These are phyloP conservation scores for Phanerodontia chrysosporium DNA, from an alignment of 768 basidiomycete species.

Conservation along the genomic window DNA sequence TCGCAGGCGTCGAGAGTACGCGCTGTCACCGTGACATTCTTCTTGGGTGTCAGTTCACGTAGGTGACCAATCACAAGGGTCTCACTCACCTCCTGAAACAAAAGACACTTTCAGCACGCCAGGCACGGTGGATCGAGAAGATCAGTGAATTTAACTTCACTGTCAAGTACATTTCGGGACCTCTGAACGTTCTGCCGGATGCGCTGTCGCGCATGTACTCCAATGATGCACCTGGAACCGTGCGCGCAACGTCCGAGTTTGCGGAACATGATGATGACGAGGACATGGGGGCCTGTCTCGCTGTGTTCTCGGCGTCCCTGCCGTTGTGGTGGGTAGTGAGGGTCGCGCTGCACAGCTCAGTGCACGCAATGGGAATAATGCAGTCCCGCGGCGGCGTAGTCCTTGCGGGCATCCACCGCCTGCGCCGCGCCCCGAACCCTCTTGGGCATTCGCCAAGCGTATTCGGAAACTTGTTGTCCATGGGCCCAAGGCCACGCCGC, in stretches of 20 bases:
- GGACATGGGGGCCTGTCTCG: too few species aligned
- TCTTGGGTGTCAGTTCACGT: conserved; percentile 16
- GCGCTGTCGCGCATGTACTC: conserved; percentile 15
- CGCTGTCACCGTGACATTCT: conserved; percentile 26
- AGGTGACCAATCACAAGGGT: conserved; percentile 26
- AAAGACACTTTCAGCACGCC: conserved; percentile 18
- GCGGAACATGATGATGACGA: too few species aligned
- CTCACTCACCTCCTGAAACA: conserved; percentile 21
- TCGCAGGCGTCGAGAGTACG: conserved; percentile 32
- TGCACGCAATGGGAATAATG: too few species aligned
- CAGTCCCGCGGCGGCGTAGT: too few species aligned
- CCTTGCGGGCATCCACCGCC: too few species aligned
- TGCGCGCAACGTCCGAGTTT: not conserved
- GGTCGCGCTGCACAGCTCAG: too few species aligned
- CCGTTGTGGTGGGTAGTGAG: too few species aligned
- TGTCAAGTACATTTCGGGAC: conserved; percentile 26
- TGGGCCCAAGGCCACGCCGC: too few species aligned
- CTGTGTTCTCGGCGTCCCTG: too few species aligned
- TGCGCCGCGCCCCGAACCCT: too few species aligned
- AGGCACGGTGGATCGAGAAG: conserved; percentile 24
- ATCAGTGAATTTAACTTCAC: conserved; percentile 26
- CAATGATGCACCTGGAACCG: not conserved
- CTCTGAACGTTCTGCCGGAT: conserved; percentile 23
- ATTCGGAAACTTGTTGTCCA: too few species aligned
- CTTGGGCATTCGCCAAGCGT: too few species aligned